Base-by-base conservation (phyloP, 1,284 basidiomycete genomes). In the Pseudozyma hubeiensis region DNA sequence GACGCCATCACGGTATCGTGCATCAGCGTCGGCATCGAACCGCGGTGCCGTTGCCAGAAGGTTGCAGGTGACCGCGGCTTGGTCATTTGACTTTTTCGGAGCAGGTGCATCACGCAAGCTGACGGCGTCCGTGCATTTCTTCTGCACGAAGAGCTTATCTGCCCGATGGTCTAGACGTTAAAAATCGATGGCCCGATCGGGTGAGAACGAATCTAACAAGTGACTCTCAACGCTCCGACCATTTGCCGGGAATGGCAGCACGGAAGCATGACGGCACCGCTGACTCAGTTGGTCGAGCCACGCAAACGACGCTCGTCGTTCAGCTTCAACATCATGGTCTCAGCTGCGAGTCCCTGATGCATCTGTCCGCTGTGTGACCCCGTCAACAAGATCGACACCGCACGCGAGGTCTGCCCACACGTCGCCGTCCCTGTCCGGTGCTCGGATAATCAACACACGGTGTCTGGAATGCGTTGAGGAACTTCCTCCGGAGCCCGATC, bases 221-320 rank as follows among this genome's bases (percentile, higher is more conserved):
- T 7, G 31, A 9, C n/a, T 16, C 16, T 13, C 8, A 1, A 17
- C 33, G 17, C 34, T 6, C 39, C 7, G 13, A 11, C 13, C 43
- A 16, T 5, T n/a, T 39, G 56, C 49, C 43, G 57, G 33, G 46
- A 35, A 24, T 53, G 48, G 24, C 19, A 17, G 35, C n/a, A 41
- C 7, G 24, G 16, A 30, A n/a, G 30, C 47, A 52, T 47, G 53
- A 57, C 50, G 54, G 40, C 55, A 53, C 29, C 24, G 62, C 53
- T 66, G 58, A 61, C 49, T 66, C 53, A 61, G 53, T 49, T 24
- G 8, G n/a, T 16, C 40, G 40, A 41, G 40, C 16, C 11, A 16
- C 7, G 11, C 40, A 41, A 24, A 24, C 24, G 24, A 24, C 24
- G 24, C 24, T 24, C 24, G 24, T 24, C 24, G 24, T 24, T 24